A percentile compares a stretch with the other conserved stretches of the same genome.
Evolutionary conservation across 768 basidiomycete genomes (phyloP).

Genomic region (Lenzites betulinus): DNA sequence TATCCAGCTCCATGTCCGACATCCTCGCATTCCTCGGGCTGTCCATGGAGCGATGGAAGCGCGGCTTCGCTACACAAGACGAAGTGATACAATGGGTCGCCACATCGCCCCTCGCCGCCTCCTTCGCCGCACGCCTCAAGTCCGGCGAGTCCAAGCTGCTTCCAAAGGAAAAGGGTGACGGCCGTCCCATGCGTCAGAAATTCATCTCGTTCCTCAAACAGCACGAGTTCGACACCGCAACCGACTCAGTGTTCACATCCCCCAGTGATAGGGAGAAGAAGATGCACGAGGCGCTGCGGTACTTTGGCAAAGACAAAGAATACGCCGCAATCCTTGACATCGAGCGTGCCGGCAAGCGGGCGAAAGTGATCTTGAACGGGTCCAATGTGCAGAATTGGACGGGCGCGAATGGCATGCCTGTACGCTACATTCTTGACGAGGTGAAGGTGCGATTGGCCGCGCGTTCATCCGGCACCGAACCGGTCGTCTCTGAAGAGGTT

Average conservation of each 20-base stretch:
- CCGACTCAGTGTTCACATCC: not conserved
- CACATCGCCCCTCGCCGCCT: conserved; percentile 55
- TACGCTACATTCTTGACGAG: conserved; percentile 28
- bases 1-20: conserved; percentile 50
- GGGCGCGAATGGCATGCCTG: conserved; percentile 24
- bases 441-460: conserved; percentile 22
- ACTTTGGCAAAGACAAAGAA: conserved; percentile 27
- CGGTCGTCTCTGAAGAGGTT: not conserved
- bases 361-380: conserved; percentile 27
- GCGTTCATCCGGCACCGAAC: not conserved
- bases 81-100: conserved; percentile 62
- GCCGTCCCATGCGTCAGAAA: conserved; percentile 58
- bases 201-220: conserved; percentile 54
- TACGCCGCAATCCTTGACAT: conserved; percentile 28
- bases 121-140: conserved; percentile 35
- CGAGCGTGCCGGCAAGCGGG: conserved; percentile 28
- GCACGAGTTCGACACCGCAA: not conserved
- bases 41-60: conserved; percentile 49
- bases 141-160: conserved; percentile 32
- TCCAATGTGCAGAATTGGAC: conserved; percentile 28
- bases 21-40: conserved; percentile 62
- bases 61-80: conserved; percentile 55
- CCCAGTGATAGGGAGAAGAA: conserved; percentile 5
- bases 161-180: conserved; percentile 45
- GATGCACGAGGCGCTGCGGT: conserved; percentile 17